Percentiles rank a stretch among this genome's conserved stretches.
Evolutionary conservation across 805 yeast species (phyloP).

Genomic region (Komagataella mondaviorum): DNA sequence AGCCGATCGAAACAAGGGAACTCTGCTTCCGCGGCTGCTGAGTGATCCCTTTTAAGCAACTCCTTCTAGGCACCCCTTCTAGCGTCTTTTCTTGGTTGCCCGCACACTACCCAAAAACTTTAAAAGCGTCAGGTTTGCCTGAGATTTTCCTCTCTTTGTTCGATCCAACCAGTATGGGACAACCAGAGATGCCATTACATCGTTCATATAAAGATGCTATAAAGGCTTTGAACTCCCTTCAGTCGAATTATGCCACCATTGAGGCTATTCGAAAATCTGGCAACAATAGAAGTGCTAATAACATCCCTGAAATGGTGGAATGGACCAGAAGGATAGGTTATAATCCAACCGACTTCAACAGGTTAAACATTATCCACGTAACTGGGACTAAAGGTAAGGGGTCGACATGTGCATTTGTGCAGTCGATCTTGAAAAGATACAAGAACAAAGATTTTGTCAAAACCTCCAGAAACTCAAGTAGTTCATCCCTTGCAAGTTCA

Average conservation of each 20-base stretch:
- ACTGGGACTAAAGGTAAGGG: slow-evolving; percentile 99
- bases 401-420: slow-evolving; percentile 90
- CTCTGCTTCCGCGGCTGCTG: not conserved
- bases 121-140: not conserved
- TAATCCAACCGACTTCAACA: slow-evolving; percentile 51
- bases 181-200: slow-evolving; percentile 11
- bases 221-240: slow-evolving; percentile 69
- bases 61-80: not conserved
- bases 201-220: slow-evolving; percentile 55
- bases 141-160: not conserved
- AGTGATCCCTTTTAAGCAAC: not conserved
- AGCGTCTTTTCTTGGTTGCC: not conserved
- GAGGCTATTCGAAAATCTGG: slow-evolving; percentile 73
- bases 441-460: slow-evolving; percentile 9
- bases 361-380: slow-evolving; percentile 71
- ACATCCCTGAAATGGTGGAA: slow-evolving; percentile 77
- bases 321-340: slow-evolving; percentile 67
- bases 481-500: not conserved
- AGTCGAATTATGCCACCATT: slow-evolving; percentile 81
- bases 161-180: slow-evolving; percentile 1
- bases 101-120: not conserved
- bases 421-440: slow-evolving; percentile 65
- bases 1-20: not conserved
- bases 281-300: slow-evolving; percentile 44
- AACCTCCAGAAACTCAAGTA: not conserved